These are phyloP conservation scores for Neurospora sp. DNA, from an alignment of 495 filamentous ascomycete genomes.

Conservation along the genomic window DNA sequence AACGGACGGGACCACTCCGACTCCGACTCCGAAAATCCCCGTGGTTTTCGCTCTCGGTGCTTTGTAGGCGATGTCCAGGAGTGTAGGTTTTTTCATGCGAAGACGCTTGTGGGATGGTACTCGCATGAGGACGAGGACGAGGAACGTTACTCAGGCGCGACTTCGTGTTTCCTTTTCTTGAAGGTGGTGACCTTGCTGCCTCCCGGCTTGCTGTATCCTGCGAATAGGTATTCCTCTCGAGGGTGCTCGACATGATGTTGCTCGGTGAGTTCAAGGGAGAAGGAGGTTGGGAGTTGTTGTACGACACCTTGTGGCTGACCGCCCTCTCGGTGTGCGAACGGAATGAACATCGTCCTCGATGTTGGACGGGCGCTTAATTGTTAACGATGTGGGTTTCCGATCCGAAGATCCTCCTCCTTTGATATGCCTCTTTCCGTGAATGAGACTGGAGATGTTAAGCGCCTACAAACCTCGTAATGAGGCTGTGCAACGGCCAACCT, in stretches of 20 bases:
- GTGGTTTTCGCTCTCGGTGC: not conserved
- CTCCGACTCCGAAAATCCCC: not conserved
- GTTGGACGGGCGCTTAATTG: not conserved
- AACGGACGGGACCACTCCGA: not conserved
- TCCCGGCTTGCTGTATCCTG: too few relatives aligned
- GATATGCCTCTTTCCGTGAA: not conserved
- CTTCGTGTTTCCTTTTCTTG: not conserved
- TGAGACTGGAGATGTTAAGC: not conserved
- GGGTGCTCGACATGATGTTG: not conserved
- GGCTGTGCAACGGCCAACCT: not conserved
- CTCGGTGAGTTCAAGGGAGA: not conserved
- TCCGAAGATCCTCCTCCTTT: not conserved
- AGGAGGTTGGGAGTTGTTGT: not conserved
- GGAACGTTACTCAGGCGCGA: not conserved
- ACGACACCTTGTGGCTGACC: not conserved
- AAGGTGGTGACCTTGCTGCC: not conserved
- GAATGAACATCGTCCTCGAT: not conserved
- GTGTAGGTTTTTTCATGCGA: not conserved
- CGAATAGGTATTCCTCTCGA: too few relatives aligned
- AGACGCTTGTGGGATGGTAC: not conserved
- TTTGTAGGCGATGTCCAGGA: not conserved
- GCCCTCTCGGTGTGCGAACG: not conserved
- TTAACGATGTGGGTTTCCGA: not conserved
- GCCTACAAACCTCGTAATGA: not conserved
- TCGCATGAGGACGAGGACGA: not conserved